These are phyloP conservation scores for Psophocarpus tetragonolobus DNA, from an alignment of 306 rosid species.

Conservation along the genomic window DNA sequence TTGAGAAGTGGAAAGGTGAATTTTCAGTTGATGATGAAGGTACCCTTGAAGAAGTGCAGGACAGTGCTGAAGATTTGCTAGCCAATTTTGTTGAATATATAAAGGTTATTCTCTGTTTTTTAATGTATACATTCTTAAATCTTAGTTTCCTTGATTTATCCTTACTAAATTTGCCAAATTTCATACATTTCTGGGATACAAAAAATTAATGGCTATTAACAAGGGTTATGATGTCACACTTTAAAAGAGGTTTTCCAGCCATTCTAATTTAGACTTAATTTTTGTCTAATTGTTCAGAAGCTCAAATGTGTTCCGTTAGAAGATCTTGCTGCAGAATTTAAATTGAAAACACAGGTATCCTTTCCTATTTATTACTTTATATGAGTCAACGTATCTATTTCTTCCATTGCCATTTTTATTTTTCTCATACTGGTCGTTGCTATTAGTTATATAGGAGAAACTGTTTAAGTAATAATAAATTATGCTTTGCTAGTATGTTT, in stretches of 20 bases:
- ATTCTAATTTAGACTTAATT: constrained; percentile 16
- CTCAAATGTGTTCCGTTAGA: constrained; percentile 92
- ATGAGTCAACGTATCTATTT: constrained; percentile 12
- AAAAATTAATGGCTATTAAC: constrained; percentile 8
- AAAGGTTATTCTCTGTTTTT: constrained; percentile 55
- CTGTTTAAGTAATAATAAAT: background rate
- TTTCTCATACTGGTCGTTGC: constrained; percentile 9
- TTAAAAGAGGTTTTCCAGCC: constrained; percentile 1
- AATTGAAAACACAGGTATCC: constrained; percentile 87
- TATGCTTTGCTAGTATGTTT: background rate
- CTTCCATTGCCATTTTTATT: background rate
- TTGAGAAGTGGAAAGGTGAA: constrained; percentile 97
- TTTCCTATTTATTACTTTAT: background rate
- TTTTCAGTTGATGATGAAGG: constrained; percentile 97
- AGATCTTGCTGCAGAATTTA: constrained; percentile 96
- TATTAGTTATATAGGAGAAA: background rate
- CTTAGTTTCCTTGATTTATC: constrained; percentile 3
- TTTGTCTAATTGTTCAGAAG: constrained; percentile 56
- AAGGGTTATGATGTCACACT: background rate
- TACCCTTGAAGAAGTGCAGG: constrained; percentile 77
- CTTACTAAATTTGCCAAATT: background rate
- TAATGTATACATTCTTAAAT: constrained; percentile 1
- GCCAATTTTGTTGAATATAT: constrained; percentile 83
- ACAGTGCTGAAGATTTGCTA: constrained; percentile 69
- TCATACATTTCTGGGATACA: constrained; percentile 8